Evolutionary conservation across 768 basidiomycete genomes (phyloP).

Genomic region (Suillus fuscotomentosus): DNA sequence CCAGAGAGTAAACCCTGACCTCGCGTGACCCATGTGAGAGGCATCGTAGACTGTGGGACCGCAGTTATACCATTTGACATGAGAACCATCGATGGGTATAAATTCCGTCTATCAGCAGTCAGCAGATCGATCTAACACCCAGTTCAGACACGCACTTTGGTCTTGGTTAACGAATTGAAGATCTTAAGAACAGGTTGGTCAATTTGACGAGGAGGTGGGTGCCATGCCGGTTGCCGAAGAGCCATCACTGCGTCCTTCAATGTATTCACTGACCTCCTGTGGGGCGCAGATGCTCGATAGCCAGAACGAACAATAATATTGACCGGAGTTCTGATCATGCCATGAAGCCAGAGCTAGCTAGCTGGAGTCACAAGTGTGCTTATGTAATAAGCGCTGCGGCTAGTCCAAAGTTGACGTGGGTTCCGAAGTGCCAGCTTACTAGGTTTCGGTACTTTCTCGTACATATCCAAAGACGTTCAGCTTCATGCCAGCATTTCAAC

Average conservation of each 20-base stretch:
- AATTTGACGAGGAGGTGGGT: slow-evolving; percentile 32
- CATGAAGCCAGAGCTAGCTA: not conserved
- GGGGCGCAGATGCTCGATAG: slow-evolving; percentile 10
- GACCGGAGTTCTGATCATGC: slow-evolving; percentile 25
- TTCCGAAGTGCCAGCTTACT: not conserved
- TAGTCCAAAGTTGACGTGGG: not conserved
- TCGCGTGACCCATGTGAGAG: slow-evolving; percentile 97
- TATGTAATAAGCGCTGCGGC: slow-evolving; percentile 3
- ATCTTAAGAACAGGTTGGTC: slow-evolving; percentile 61
- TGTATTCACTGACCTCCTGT: slow-evolving; percentile 6
- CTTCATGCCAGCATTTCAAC: not conserved
- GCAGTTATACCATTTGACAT: slow-evolving; percentile 99
- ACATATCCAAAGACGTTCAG: not conserved
- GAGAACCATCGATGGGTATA: slow-evolving; percentile 60
- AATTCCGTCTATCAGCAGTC: slow-evolving; percentile 65
- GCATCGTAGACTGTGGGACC: slow-evolving; percentile 99
- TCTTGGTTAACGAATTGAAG: slow-evolving; percentile 90
- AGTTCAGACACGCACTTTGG: slow-evolving; percentile 62
- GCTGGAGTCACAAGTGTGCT: slow-evolving; percentile 1
- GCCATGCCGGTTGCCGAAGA: slow-evolving; percentile 56
- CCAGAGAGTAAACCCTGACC: slow-evolving; percentile 45
- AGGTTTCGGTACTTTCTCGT: not conserved
- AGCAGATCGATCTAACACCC: slow-evolving; percentile 10
- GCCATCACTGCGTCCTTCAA: slow-evolving; percentile 40
- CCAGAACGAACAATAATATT: slow-evolving; percentile 5